These are phyloP conservation scores for Pichia californica DNA, from an alignment of 805 yeast genomes.

Conservation along the genomic window DNA sequence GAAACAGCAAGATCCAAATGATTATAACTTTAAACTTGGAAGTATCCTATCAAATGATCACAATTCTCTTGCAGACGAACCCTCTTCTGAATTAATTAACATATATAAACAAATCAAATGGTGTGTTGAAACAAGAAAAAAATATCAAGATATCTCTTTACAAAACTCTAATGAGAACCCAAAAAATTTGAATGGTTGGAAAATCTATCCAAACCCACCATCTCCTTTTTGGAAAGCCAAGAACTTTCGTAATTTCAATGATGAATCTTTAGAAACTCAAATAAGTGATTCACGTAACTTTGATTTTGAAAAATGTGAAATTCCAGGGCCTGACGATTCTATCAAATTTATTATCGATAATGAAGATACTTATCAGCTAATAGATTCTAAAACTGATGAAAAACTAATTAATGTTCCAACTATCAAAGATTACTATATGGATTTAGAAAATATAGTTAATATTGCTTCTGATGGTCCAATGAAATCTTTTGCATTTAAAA, in stretches of 20 bases:
- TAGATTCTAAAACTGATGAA: conserved; percentile 24
- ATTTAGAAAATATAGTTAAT: conserved; percentile 64
- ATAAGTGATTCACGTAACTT: conserved; percentile 33
- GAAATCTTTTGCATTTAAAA: conserved; percentile 90
- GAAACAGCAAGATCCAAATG: conserved; percentile 19
- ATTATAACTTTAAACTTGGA: conserved; percentile 34
- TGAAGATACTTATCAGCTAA: conserved; percentile 58
- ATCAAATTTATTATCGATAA: conserved; percentile 42
- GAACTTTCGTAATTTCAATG: conserved; percentile 1
- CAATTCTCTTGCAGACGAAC: conserved; percentile 45
- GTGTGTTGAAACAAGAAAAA: conserved; percentile 69
- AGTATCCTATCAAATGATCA: conserved; percentile 42
- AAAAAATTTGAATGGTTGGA: conserved; percentile 69
- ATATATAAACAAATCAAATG: conserved; percentile 54
- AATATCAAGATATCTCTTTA: conserved; percentile 62
- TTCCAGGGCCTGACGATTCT: conserved; percentile 43
- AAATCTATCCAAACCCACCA: conserved; percentile 89
- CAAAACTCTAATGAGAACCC: conserved; percentile 81
- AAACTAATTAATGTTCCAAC: conserved; percentile 67
- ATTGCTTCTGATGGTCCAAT: conserved; percentile 93
- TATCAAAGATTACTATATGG: conserved; percentile 77
- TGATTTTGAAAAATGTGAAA: conserved; percentile 47
- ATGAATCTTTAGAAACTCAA: neutral
- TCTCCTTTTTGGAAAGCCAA: conserved; percentile 67
- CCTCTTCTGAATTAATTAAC: conserved; percentile 62